Evolutionary conservation across 495 filamentous ascomycete genomes (phyloP).

Genomic region (Massariosphaeria phaeospora): DNA sequence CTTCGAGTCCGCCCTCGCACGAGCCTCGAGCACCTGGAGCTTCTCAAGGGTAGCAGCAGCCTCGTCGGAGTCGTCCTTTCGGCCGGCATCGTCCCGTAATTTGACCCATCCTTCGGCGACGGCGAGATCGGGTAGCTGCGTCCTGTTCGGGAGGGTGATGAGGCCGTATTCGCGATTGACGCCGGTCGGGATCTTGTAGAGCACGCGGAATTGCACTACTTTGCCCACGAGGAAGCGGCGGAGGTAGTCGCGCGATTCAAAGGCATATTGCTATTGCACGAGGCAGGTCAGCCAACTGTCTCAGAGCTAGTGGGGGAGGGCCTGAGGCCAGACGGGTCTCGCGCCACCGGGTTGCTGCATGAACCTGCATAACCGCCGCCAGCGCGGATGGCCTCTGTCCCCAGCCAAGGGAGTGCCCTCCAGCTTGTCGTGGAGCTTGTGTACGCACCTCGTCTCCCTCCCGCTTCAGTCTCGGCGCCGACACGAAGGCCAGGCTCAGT

Average conservation of each 20-base stretch:
- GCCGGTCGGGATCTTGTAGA: slow-evolving; percentile 77
- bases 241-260: slow-evolving; percentile 88
- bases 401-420: neutral
- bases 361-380: neutral
- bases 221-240: slow-evolving; percentile 81
- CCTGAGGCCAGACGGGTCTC: neutral
- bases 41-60: slow-evolving; percentile 63
- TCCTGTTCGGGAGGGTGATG: slow-evolving; percentile 58
- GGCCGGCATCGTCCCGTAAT: slow-evolving; percentile 84
- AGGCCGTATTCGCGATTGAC: slow-evolving; percentile 81
- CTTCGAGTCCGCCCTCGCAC: slow-evolving; percentile 69
- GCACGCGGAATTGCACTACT: slow-evolving; percentile 71
- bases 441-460: slow-evolving; percentile 78
- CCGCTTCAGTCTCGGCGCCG: slow-evolving; percentile 75
- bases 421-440: too few relatives aligned
- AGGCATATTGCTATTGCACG: slow-evolving; percentile 63
- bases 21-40: slow-evolving; percentile 70
- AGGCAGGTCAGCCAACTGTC: slow-evolving; percentile 13
- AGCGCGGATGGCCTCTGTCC: neutral
- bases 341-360: slow-evolving; percentile 1
- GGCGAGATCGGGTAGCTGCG: slow-evolving; percentile 66
- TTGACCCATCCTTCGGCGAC: slow-evolving; percentile 86
- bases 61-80: slow-evolving; percentile 77
- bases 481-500: slow-evolving; percentile 85
- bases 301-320: neutral